Evolutionary conservation across 208 protist species (phyloP).

Genomic region (Leishmania tropica): DNA sequence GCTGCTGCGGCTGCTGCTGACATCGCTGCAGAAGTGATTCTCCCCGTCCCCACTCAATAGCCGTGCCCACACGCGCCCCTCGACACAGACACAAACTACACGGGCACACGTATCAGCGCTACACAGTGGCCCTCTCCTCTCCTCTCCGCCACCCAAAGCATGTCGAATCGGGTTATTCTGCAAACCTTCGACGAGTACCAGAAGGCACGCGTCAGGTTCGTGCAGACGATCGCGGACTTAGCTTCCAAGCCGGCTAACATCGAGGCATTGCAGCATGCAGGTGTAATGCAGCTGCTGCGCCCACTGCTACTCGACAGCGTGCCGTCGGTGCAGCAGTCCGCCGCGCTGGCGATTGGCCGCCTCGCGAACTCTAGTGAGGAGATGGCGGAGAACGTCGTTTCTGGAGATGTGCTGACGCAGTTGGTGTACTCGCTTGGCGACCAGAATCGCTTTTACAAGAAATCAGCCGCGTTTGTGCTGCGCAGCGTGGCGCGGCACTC

Average conservation of each 20-base stretch:
- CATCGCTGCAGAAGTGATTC: background rate
- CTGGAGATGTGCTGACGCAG: slow-evolving; percentile 97
- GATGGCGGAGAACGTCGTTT: slow-evolving; percentile 97
- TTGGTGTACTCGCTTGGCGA: slow-evolving; percentile 97
- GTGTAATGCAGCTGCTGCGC: slow-evolving; percentile 97
- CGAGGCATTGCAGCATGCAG: slow-evolving; percentile 95
- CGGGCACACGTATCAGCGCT: slow-evolving; percentile 2
- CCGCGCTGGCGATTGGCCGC: slow-evolving; percentile 97
- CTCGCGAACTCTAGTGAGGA: slow-evolving; percentile 98
- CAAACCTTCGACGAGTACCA: slow-evolving; percentile 98
- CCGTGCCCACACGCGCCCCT: background rate
- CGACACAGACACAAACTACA: background rate
- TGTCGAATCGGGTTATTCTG: slow-evolving; percentile 92
- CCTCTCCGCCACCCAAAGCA: slow-evolving; percentile 10
- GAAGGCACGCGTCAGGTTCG: slow-evolving; percentile 95
- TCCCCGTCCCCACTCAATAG: background rate
- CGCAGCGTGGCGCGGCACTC: slow-evolving; percentile 97
- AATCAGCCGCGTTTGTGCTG: slow-evolving; percentile 97
- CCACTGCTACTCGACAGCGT: slow-evolving; percentile 97
- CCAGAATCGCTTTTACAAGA: slow-evolving; percentile 99
- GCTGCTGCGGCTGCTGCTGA: background rate
- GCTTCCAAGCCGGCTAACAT: slow-evolving; percentile 97
- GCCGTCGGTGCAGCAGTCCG: slow-evolving; percentile 98
- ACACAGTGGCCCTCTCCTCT: background rate
- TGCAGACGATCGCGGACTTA: slow-evolving; percentile 96